phyloP scores from a whole-genome alignment of 371 early-diverging fungal species.

The Mucor plumbeus region DNA sequence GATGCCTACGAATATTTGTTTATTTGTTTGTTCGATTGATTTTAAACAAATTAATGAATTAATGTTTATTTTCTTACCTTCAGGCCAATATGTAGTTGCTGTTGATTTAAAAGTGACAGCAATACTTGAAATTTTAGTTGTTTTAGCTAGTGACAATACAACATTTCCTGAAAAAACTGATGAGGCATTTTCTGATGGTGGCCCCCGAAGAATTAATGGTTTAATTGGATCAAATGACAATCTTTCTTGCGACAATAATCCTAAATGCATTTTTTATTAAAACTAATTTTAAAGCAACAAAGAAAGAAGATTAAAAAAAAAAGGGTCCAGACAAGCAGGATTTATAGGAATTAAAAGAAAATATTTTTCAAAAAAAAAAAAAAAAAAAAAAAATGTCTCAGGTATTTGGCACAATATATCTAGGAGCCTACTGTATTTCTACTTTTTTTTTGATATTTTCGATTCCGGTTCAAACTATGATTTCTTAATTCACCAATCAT shows the following conservation, averaged over 20 bases:
- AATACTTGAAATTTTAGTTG: conserved; percentile 43
- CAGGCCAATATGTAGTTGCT: conserved; percentile 54
- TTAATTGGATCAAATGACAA: conserved; percentile 54
- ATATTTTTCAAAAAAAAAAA: background rate
- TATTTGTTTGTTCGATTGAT: background rate
- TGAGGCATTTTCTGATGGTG: conserved; percentile 41
- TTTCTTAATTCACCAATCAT: conserved; percentile 1
- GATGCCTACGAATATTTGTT: conserved; percentile 27
- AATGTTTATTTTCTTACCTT: conserved; percentile 31
- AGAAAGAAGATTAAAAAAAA: background rate
- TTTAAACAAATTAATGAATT: background rate
- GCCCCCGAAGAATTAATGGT: conserved; percentile 49
- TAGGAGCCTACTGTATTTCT: too few species aligned
- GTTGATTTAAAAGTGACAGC: conserved; percentile 44
- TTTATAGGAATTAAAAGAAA: conserved; percentile 1
- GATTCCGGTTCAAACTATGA: conserved; percentile 3
- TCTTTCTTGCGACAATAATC: conserved; percentile 38
- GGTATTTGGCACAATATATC: conserved; percentile 1
- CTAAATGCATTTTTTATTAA: conserved; percentile 28
- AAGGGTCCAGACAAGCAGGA: background rate
- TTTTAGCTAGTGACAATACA: conserved; percentile 36
- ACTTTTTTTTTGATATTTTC: background rate
- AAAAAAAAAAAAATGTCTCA: conserved; percentile 7
- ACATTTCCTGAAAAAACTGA: conserved; percentile 47
- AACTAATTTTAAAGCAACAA: background rate